Evolutionary conservation across 805 yeast species (phyloP), one percentile per base, ranked within the genome.

Genomic region (Ogataea angusta): DNA sequence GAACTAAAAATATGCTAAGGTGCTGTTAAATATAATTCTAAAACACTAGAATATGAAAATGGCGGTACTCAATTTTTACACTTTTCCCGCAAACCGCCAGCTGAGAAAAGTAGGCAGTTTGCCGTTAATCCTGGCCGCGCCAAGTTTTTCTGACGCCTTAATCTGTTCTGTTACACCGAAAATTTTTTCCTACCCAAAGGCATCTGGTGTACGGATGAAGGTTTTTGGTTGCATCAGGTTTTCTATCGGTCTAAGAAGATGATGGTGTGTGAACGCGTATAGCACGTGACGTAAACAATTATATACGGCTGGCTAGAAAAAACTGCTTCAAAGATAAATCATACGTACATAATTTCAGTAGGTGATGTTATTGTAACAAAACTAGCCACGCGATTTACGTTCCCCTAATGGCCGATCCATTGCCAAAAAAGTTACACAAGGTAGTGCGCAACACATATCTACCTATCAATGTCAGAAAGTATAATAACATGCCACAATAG

Each of bases 41-140:
- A 39, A 40, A 40, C 43, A 40, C 35, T 34, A 40, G 38, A 43
- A 36, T 29, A 39, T 43, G 43, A 40, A 43, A 41, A 43, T 43
- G 47, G 47, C 47, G 47, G 47, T 43, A 43, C 17, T 23, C 39
- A 39, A 43, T 35, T 39, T 43, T 41, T 43, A 39, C 30, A 22
- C 36, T 34, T 43, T 40, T 34, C 43, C 43, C 35, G 35, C 38
- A 40, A 34, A 21, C 43, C 38, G 38, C 43, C 43, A 19, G 26
- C 37, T 23, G 30, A 19, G 21, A 22, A 31, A 17, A 6, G n/a
- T 32, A 23, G 28, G 24, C 34, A 33, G 24, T 33, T 28, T 34
- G 38, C 34, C 22, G 25, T 23, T 33, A 6, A n/a, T 13, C 10
- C 17, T 28, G 3, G 26, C 27, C 32, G 28, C 36, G 35, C 27